Conservation (phyloP, 2,329 filamentous ascomycete species). For the Cercospora janseana region DNA sequence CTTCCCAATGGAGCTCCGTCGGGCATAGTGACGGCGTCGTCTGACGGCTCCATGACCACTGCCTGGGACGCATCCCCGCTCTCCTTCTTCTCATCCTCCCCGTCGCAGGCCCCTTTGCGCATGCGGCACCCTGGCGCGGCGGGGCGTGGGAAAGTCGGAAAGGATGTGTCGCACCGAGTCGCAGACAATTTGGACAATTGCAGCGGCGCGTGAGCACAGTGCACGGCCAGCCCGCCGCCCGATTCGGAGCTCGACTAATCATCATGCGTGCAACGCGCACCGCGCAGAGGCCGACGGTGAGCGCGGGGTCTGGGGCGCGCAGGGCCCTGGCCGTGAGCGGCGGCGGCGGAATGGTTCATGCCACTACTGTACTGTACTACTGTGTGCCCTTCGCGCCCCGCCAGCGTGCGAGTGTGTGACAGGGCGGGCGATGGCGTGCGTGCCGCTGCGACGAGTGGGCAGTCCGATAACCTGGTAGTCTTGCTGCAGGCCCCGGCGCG, state of each 20-base stretch:
- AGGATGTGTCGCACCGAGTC: constrained; percentile 6
- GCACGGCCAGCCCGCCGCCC: not conserved
- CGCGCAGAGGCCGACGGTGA: not conserved
- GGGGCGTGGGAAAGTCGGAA: constrained; percentile 9
- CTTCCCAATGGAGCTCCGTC: not conserved
- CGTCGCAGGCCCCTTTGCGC: not conserved
- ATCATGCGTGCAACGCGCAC: not conserved
- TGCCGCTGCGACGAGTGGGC: constrained; percentile 19
- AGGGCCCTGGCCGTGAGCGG: not conserved
- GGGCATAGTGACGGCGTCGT: too few relatives aligned
- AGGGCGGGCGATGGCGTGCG: constrained; percentile 10
- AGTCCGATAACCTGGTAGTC: constrained; percentile 27
- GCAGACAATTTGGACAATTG: constrained; percentile 4
- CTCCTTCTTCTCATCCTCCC: too few relatives aligned
- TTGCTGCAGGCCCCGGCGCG: constrained; percentile 25
- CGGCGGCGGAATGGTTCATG: constrained; percentile 21
- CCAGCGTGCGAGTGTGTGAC: constrained; percentile 2
- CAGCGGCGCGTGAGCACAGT: constrained; percentile 10
- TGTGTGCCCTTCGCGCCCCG: constrained; percentile 2
- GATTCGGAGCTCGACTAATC: not conserved
- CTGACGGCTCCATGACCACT: too few relatives aligned
- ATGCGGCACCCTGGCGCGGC: not conserved
- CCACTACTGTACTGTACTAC: too few relatives aligned
- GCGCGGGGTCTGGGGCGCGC: not conserved
- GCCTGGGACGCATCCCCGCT: too few relatives aligned